Evolutionary conservation across 768 basidiomycete species (phyloP).

Genomic region (Dacryopinax primogenitus): DNA sequence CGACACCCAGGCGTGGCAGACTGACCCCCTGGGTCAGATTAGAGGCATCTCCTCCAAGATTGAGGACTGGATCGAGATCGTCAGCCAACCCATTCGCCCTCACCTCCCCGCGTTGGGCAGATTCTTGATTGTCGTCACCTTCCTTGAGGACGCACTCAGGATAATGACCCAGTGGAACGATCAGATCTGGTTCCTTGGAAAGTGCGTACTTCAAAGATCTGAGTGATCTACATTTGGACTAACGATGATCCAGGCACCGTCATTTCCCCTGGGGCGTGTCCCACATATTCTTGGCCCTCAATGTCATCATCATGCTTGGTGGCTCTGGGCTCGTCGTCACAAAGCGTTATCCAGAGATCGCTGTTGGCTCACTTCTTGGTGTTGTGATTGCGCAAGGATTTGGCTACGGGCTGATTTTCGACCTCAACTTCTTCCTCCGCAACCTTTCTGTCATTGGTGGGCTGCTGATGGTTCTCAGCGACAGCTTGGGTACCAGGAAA

Average conservation of each 20-base stretch:
- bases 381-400: conserved; percentile 95
- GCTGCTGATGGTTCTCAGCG: conserved; percentile 97
- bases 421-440: conserved; percentile 99
- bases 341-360: conserved; percentile 76
- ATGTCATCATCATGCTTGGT: conserved; percentile 84
- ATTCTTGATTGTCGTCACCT: conserved; percentile 95
- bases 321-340: conserved; percentile 77
- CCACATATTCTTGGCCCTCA: conserved; percentile 80
- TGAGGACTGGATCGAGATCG: conserved; percentile 87
- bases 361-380: conserved; percentile 74
- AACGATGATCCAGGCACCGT: conserved; percentile 54
- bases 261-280: conserved; percentile 93
- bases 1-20: conserved; percentile 12
- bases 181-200: conserved; percentile 96
- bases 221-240: neutral
- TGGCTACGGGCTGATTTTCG: conserved; percentile 98
- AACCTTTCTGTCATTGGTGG: conserved; percentile 97
- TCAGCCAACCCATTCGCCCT: conserved; percentile 85
- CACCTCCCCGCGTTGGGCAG: conserved; percentile 89
- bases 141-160: conserved; percentile 89
- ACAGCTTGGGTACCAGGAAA: conserved; percentile 80
- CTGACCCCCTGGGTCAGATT: conserved; percentile 64
- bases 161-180: conserved; percentile 92
- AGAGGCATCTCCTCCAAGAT: conserved; percentile 56
- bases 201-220: conserved; percentile 41